Base-by-base conservation (phyloP, 2,329 filamentous ascomycete genomes). In the Dactylellina sp. region DNA sequence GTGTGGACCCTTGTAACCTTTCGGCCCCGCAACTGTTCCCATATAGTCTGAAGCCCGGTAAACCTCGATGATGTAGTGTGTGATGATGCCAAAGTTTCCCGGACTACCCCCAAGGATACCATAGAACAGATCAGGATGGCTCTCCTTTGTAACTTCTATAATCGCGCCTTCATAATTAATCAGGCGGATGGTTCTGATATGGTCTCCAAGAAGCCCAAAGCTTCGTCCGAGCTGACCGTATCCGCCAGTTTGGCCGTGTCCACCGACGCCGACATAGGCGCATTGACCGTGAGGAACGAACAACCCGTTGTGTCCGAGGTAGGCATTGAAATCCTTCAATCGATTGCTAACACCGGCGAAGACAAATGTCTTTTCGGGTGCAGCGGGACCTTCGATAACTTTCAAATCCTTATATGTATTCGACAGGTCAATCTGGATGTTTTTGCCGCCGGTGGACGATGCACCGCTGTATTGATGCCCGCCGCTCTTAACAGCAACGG, bases 191-290 rank as follows among this genome's bases (percentile, higher is more conserved):
- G 57, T 56, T 1, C 76, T 60, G n/a, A 81, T 75, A 40, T 80
- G 78, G 52, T 80, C 80, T 7, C 78, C 79, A 44, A 80, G 76
- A 11, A 81, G 76, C 1, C 80, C 80, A 40, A 85, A 85, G 74
- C 82, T 83, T 4, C 84, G 82, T 2, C 78, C 82, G 0, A 85
- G 79, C 65, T 84, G 83, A 0, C 84, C 83, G 52, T 83, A 85
- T 1, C 84, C 84, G 24, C 84, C 84, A 0, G 83, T 84, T 70
- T 85, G 83, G 0, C 80, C 83, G 63, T 85, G 83, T 0, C 84
- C 84, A 5, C 84, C 84, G 0, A 84, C 75, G 76, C 22, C 35
- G 2, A 59, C 62, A 28, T 50, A 49, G 1, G 32, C 42, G 20
- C 62, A 66, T 16, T 57, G 25, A 14, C 62, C 62, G 11, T 66